These are phyloP conservation scores for Candida rishiriensis DNA, from an alignment of 805 yeast species.

Conservation along the genomic window DNA sequence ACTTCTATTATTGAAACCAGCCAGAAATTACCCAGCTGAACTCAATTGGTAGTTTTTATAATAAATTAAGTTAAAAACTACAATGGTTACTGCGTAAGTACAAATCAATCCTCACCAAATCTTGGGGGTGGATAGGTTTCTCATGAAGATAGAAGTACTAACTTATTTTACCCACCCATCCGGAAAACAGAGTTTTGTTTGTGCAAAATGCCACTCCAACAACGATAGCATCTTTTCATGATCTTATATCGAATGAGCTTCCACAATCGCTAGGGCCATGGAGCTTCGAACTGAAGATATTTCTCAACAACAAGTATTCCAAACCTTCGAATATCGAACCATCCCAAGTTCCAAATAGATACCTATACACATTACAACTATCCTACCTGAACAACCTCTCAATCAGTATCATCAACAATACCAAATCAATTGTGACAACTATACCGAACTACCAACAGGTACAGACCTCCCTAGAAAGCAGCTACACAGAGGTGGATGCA, in stretches of 20 bases:
- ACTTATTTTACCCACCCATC: conserved; percentile 1
- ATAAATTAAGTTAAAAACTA: not conserved
- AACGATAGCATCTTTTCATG: conserved; percentile 66
- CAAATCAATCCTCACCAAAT: not conserved
- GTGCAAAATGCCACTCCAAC: conserved; percentile 48
- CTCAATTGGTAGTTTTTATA: too few species aligned
- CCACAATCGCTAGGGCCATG: conserved; percentile 62
- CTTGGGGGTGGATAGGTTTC: not conserved
- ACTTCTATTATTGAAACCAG: too few species aligned
- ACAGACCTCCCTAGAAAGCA: conserved; percentile 7
- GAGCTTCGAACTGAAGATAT: conserved; percentile 65
- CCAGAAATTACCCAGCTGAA: too few species aligned
- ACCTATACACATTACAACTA: conserved; percentile 46
- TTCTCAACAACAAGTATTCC: conserved; percentile 56
- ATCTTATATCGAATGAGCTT: conserved; percentile 60
- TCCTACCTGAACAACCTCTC: conserved; percentile 45
- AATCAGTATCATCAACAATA: conserved; percentile 44
- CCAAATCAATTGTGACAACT: conserved; percentile 31
- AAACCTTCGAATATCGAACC: conserved; percentile 35
- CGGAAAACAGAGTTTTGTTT: conserved; percentile 31
- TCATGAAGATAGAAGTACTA: not conserved
- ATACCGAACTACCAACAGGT: conserved; percentile 21
- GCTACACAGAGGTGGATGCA: conserved; percentile 4
- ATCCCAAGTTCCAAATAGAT: conserved; percentile 37
- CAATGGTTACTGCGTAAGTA: conserved; percentile 34